Conservation (phyloP, 371 early-diverging fungal genomes). For the Sporodiniella umbellata region DNA sequence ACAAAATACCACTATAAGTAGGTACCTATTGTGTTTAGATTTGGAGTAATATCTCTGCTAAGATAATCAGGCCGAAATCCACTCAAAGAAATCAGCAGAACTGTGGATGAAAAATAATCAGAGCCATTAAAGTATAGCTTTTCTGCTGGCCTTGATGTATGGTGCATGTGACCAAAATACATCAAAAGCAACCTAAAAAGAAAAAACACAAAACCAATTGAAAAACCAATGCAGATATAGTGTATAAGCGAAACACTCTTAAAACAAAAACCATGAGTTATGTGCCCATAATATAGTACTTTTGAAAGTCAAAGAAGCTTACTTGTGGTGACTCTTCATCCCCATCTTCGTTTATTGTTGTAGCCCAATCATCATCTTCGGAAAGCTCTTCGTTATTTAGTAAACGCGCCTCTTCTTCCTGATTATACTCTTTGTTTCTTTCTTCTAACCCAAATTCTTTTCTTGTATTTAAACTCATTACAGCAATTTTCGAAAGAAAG, state of each 20-base stretch:
- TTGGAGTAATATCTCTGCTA: slow-evolving; percentile 70
- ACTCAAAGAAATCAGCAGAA: slow-evolving; percentile 84
- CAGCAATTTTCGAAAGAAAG: no score
- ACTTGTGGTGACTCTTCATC: not conserved
- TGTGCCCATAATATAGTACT: no score
- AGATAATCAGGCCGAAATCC: slow-evolving; percentile 89
- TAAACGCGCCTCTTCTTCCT: not conserved
- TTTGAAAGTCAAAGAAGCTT: no score
- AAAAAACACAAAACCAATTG: slow-evolving; percentile 26
- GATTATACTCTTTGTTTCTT: not conserved
- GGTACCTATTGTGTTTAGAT: slow-evolving; percentile 56
- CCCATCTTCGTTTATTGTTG: not conserved
- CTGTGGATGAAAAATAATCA: slow-evolving; percentile 67
- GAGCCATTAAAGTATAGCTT: slow-evolving; percentile 59
- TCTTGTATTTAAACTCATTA: no score
- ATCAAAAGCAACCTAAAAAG: slow-evolving; percentile 23
- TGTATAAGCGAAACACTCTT: slow-evolving; percentile 11
- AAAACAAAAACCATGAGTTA: not conserved
- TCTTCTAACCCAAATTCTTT: no score
- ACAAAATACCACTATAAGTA: not conserved
- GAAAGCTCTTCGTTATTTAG: not conserved
- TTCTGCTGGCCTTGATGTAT: slow-evolving; percentile 18
- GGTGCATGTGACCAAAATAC: slow-evolving; percentile 8
- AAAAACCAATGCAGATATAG: slow-evolving; percentile 14
- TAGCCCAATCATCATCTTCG: not conserved